Percentiles rank a stretch among this genome's conserved stretches.
phyloP scores from a whole-genome alignment of 495 filamentous ascomycete species.

The Aspergillus conjunctus region DNA sequence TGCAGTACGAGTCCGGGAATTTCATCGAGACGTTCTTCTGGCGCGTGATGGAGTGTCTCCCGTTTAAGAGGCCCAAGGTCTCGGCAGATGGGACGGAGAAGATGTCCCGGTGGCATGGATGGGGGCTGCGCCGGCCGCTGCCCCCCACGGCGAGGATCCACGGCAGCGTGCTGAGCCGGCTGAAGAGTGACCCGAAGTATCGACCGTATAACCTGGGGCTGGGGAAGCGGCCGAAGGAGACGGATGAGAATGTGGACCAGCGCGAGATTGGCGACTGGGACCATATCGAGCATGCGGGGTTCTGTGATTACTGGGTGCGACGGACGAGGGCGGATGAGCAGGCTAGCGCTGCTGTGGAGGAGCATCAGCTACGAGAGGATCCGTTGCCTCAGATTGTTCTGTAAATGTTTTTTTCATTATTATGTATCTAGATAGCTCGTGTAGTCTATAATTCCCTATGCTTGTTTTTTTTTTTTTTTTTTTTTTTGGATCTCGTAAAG shows the following conservation, averaged over 20 bases:
- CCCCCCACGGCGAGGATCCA: slow-evolving; percentile 19
- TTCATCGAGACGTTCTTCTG: slow-evolving; percentile 23
- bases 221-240: slow-evolving; percentile 9
- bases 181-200: slow-evolving; percentile 19
- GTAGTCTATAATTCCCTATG: too few relatives aligned
- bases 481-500: too few relatives aligned
- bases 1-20: slow-evolving; percentile 20
- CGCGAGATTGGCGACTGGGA: slow-evolving; percentile 10
- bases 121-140: slow-evolving; percentile 17
- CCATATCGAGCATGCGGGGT: slow-evolving; percentile 2
- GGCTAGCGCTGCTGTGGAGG: background rate
- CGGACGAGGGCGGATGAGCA: background rate
- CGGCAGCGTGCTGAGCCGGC: slow-evolving; percentile 19
- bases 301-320: slow-evolving; percentile 15
- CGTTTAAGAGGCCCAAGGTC: slow-evolving; percentile 23
- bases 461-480: too few relatives aligned
- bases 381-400: background rate
- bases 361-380: background rate
- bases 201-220: slow-evolving; percentile 26
- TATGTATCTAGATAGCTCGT: background rate
- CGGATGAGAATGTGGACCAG: background rate
- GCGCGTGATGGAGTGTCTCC: slow-evolving; percentile 25
- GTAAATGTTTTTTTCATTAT: background rate
- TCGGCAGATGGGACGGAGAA: slow-evolving; percentile 19
- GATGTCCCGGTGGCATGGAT: slow-evolving; percentile 22